Evolutionary conservation across 208 protist species (phyloP), one percentile per base, ranked within the genome.

Genomic region (Balamuthia mandrillaris): DNA sequence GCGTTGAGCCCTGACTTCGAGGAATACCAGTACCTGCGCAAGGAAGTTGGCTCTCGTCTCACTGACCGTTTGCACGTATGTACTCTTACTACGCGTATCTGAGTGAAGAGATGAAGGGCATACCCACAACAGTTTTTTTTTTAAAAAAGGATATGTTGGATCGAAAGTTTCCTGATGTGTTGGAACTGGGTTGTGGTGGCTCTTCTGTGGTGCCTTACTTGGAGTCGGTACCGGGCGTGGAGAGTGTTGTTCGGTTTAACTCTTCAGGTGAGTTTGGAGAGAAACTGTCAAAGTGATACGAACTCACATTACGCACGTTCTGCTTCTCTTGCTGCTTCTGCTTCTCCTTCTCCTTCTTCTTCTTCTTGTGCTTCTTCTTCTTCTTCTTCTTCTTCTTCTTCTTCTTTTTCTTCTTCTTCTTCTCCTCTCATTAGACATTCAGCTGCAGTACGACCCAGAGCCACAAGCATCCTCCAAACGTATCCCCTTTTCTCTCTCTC

Each of bases 61-160:
- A 47, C 44, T n/a, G 79, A 85, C 29, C 79, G 79, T 44, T n/a
- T 85, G 2, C 14, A 85, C 6, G 79, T 85, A 56, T 10, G 27
- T n/a, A 41, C 27, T 16, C 6, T 70, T 18, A 54, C 14, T 24
- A 24, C 14, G 14, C n/a, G 33, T 24, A 54, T 78, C 47, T 78
- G 16, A 14, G 16, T 78, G 12, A 24, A 7, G 10, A 0, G 6
- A 5, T 81, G 42, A 4, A 61, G 7, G 21, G n/a, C 24, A 51
- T 61, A 63, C 2, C 61, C 18, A 51, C 29, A 31, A 2, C 47
- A 12, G 52, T 41, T 70, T 70, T 70, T 27, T 70, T 18, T 41
- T 41, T 70, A 35, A 27, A 49, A 70, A 70, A 83, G 58, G 58
- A 83, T 37, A 49, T 83, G 18, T 7, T 83, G 45, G 68, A 78